These are phyloP conservation scores for Phytophthora crassamura DNA, from an alignment of 352 stramenopile genomes.

Conservation along the genomic window DNA sequence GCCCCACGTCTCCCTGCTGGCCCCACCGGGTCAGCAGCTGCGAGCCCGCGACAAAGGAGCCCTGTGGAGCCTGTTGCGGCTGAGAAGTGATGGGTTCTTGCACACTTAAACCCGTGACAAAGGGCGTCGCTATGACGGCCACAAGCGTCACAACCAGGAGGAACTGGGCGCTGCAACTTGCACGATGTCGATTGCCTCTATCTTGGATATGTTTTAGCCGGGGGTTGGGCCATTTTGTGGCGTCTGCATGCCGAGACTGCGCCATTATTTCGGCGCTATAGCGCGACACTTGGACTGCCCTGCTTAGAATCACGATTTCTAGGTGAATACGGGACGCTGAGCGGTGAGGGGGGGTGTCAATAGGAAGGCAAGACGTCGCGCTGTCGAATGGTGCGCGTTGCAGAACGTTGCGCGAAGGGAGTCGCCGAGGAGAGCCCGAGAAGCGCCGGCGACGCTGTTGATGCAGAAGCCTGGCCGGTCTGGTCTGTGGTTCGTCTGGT, in stretches of 20 bases:
- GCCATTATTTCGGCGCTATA: constrained; percentile 15
- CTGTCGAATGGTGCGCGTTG: neutral
- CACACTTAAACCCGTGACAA: neutral
- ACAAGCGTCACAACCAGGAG: constrained; percentile 22
- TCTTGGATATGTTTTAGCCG: constrained; percentile 1
- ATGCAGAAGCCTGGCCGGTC: constrained; percentile 21
- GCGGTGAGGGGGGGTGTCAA: neutral
- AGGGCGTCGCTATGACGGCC: neutral
- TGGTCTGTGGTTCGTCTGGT: constrained; percentile 23
- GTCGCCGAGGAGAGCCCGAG: constrained; percentile 19
- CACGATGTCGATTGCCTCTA: constrained; percentile 1
- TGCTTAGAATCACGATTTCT: constrained; percentile 19
- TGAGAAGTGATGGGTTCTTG: constrained; percentile 22
- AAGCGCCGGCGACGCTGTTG: neutral
- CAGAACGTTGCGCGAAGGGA: neutral
- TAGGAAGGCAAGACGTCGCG: constrained; percentile 1
- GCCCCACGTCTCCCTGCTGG: constrained; percentile 19
- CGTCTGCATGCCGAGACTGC: constrained; percentile 11
- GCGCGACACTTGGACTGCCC: neutral
- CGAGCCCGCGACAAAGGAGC: constrained; percentile 23
- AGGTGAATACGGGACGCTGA: constrained; percentile 13
- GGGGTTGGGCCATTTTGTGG: neutral
- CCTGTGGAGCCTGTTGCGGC: neutral
- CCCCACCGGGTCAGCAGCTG: constrained; percentile 26
- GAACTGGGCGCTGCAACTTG: constrained; percentile 4